A percentile compares a stretch with the other conserved stretches of the same genome.
Conservation (phyloP, 768 basidiomycete species). For the Mycena rosella region DNA sequence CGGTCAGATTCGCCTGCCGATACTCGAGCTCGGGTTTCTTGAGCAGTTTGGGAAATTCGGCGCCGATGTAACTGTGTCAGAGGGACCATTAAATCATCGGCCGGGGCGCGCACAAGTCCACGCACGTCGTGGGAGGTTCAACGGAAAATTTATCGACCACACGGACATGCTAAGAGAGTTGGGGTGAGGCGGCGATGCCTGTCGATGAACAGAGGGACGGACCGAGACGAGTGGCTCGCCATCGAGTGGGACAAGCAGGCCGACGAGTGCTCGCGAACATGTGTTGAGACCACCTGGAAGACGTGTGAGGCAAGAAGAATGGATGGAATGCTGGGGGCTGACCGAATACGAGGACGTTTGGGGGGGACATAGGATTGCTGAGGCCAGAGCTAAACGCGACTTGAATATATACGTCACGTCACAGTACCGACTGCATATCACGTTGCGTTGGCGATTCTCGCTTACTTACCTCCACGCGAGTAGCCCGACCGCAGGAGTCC, state of each 20-base stretch:
- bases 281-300: slow-evolving; percentile 83
- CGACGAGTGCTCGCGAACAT: slow-evolving; percentile 78
- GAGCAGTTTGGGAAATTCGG: slow-evolving; percentile 80
- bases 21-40: slow-evolving; percentile 81
- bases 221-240: slow-evolving; percentile 82
- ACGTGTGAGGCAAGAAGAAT: slow-evolving; percentile 19
- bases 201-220: slow-evolving; percentile 40
- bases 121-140: slow-evolving; percentile 79
- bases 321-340: slow-evolving; percentile 41
- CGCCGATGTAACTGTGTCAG: slow-evolving; percentile 76
- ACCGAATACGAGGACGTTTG: slow-evolving; percentile 86
- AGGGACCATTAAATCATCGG: slow-evolving; percentile 11
- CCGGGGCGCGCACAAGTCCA: slow-evolving; percentile 39
- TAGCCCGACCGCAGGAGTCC: too few relatives aligned
- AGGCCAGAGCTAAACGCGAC: background rate
- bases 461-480: background rate
- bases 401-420: too few relatives aligned
- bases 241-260: slow-evolving; percentile 73
- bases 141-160: slow-evolving; percentile 85
- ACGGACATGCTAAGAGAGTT: slow-evolving; percentile 65
- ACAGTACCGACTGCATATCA: background rate
- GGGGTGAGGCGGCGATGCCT: slow-evolving; percentile 29
- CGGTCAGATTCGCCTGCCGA: slow-evolving; percentile 83
- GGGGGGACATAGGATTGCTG: slow-evolving; percentile 42
- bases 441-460: slow-evolving; percentile 17